Evolutionary conservation across 805 yeast species (phyloP).

Genomic region (Candida palmyrensis): DNA sequence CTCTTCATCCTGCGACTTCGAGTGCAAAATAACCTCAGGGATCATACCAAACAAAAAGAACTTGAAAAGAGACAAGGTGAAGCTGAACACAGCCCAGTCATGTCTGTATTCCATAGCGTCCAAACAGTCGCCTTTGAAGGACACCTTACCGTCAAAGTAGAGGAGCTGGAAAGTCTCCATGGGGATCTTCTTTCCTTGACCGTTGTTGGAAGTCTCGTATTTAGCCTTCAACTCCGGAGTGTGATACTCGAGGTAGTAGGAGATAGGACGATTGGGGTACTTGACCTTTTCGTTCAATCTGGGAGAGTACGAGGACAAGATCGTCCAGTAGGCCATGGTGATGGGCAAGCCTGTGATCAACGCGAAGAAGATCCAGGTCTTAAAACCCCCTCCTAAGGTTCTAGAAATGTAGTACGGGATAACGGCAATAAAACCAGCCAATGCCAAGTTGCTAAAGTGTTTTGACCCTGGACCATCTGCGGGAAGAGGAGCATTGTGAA

Average conservation of each 20-base stretch:
- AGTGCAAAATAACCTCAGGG: conserved; percentile 89
- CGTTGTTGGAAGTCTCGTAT: conserved; percentile 50
- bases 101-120: conserved; percentile 84
- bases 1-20: conserved; percentile 92
- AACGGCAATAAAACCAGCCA: conserved; percentile 45
- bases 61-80: conserved; percentile 71
- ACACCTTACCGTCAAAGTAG: conserved; percentile 77
- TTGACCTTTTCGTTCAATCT: conserved; percentile 72
- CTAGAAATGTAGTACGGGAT: conserved; percentile 61
- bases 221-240: conserved; percentile 61
- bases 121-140: conserved; percentile 82
- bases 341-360: conserved; percentile 60
- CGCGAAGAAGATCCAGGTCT: conserved; percentile 58
- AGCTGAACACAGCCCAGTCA: conserved; percentile 83
- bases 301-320: conserved; percentile 72
- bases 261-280: conserved; percentile 73
- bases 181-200: conserved; percentile 71
- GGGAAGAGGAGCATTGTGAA: conserved; percentile 81
- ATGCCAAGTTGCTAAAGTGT: conserved; percentile 59
- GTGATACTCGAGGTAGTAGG: conserved; percentile 77
- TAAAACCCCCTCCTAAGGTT: conserved; percentile 65
- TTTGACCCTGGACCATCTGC: conserved; percentile 89
- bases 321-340: conserved; percentile 78
- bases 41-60: conserved; percentile 83
- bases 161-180: conserved; percentile 90